Base-by-base conservation (phyloP, 768 basidiomycete species). In the Candolleomyces efflorescens region DNA sequence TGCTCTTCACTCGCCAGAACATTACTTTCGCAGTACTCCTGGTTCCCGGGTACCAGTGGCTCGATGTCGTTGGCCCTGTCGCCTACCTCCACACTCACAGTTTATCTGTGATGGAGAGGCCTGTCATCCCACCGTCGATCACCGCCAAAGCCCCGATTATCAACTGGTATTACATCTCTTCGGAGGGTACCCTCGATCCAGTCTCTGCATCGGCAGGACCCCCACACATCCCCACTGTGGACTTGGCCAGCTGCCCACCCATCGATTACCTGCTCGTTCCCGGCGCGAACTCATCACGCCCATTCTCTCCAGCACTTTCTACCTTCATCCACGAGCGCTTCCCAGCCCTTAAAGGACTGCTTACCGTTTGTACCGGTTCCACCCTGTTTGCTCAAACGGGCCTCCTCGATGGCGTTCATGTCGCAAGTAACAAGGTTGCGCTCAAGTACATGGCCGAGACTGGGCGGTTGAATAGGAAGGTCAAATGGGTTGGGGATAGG, bases 191-290 rank as follows among this genome's bases (percentile, higher is more conserved):
- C 41, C 56, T 65, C 26, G 43, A 32, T 9, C 67, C 64, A 11
- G 44, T 63, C 41, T 51, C 44, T 12, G 58, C 67, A 0, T 53
- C 64, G n/a, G 57, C 64, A 3, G 67, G 67, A 5, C 66, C 68
- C 3, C 55, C 49, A 0, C 62, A 61, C 17, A 38, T 46, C 12
- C 68, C 68, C 3, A 63, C 65, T 2, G 32, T 26, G 56, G 68
- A 67, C 1, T 68, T 63, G 52, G 56, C 44, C 2, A 54, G 51
- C 46, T 66, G 64, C 52, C 69, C 69, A 0, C 55, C 46, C 22
- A 56, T 70, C 41, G 65, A 70, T 59, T 67, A 65, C 52, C 59
- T 70, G 53, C 22, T 70, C 49, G 55, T 67, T n/a, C 67, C 69
- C 0, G 69, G 69, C 0, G 60, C 64, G 0, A 57, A 64, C 36